Base-by-base conservation (phyloP, 2,329 filamentous ascomycete species). In the Epichloe elymi region DNA sequence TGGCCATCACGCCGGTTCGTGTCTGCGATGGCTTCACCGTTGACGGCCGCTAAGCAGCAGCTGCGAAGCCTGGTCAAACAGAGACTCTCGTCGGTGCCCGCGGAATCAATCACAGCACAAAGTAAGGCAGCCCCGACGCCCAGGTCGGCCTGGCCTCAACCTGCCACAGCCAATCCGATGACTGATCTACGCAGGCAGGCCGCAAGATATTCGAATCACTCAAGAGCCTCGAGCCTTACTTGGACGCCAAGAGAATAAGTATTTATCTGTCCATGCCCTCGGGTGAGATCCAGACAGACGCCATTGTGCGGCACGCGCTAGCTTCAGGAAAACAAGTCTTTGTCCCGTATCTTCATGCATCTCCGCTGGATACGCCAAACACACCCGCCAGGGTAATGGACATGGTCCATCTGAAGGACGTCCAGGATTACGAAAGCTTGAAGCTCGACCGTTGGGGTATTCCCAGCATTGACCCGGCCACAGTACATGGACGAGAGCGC, bases 181-280 rank as follows among this genome's bases (percentile, higher is more conserved):
- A 48, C 40, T 46, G 26, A 45, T 35, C 15, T 68, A 72, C 45
- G 51, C 64, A 93, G 88, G 51, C 64, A 93, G 88, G 87, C 59
- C 68, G 72, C 48, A 71, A 70, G 57, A 81, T 87, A 20, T 83
- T 83, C 57, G 75, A 80, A 50, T 71, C 76, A 6, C 69, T 96
- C 38, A 71, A 83, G 43, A 72, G 75, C 11, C 79, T 90, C 59
- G 75, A 79, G 48, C 85, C 88, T 50, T 98, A 95, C 65, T 71
- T 80, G 56, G 74, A 83, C 50, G 90, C 93, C 41, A 76, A 74
- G 54, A 77, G 80, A 49, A 79, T 98, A 61, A 89, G 87, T 59
- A 76, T 98, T 51, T 98, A 95, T 65, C 74, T 98, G 15, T 93
- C 91, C 11, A 98, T 98, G 93, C 89, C 90, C 1, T 71, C 74